Evolutionary conservation across 345 rosid species (phyloP).

Genomic region (Citrus inodora): DNA sequence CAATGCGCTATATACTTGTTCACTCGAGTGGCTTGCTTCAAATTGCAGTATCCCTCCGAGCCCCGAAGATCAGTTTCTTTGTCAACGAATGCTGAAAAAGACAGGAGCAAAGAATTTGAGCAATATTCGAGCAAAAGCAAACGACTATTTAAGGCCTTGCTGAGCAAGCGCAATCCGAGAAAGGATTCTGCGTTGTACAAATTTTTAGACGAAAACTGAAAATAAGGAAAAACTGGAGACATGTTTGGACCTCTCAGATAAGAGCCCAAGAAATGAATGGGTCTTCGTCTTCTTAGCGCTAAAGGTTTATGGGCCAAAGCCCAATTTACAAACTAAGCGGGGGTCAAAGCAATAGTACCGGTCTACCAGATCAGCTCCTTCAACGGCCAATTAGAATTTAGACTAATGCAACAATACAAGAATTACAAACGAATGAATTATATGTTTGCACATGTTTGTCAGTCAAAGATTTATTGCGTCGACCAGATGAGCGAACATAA

Average conservation of each 20-base stretch:
- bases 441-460: no score
- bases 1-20: background rate
- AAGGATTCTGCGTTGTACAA: constrained; percentile 29
- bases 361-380: background rate
- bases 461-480: no score
- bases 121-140: constrained; percentile 47
- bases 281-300: no score
- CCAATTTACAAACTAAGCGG: no score
- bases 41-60: constrained; percentile 40
- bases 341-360: background rate
- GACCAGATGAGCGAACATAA: no score
- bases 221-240: constrained; percentile 10
- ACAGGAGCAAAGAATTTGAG: constrained; percentile 30
- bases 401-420: background rate
- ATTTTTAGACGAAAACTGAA: constrained; percentile 33
- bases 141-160: constrained; percentile 61
- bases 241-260: background rate
- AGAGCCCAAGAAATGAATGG: no score
- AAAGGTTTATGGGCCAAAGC: no score
- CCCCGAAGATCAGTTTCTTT: constrained; percentile 46
- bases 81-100: constrained; percentile 31
- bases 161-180: constrained; percentile 58
- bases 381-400: background rate
- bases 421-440: background rate
- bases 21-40: background rate